Base-by-base conservation (phyloP, 1,139 yeast species). In the Saccharomyces hybrid region DNA sequence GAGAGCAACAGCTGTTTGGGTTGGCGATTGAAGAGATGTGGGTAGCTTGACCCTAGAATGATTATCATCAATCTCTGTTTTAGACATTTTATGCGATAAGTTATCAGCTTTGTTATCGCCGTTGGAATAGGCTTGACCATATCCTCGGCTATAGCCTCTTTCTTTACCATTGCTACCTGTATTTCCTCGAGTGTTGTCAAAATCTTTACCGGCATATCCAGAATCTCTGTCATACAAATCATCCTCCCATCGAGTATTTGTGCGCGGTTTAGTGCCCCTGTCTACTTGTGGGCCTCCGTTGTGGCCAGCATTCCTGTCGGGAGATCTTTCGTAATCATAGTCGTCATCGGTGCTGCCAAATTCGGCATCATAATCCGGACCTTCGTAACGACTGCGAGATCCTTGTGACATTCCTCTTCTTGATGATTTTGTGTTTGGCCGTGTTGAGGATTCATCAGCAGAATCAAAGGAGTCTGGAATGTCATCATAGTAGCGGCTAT, bases 1-100 rank as follows among this genome's bases (percentile, higher is more conserved):
- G 60, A 90, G 75, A 0, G 98, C 99, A 58, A 88, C 84, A 0
- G 96, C 99, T 70, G 88, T 90, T 61, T 80, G 82, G 8, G 84
- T 19, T 4, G 44, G 2, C 24, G 44, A 38, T 1, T 28, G 31
- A 28, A 28, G 12, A 28, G 31, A 28, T 28, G 31, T 8, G 11
- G 11, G 31, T 12, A 4, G 3, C 5, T 38, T 38, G 4, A 62
- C 38, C 62, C 57, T 32, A 19, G 42, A 28, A 28, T 29, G 11
- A 6, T 51, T 24, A 7, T 29, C 52, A 16, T 49, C 31, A 9
- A 21, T 26, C 16, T 29, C 28, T 21, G 27, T 21, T 12, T 47
- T 47, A 5, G 44, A 9, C 24, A 38, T 38, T 19, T 19, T 38
- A 38, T 38, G 21, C 4, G 44, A 38, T 16, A 19, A 19, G n/a